Evolutionary conservation across 768 basidiomycete species (phyloP).

Genomic region (Suillus lakei): DNA sequence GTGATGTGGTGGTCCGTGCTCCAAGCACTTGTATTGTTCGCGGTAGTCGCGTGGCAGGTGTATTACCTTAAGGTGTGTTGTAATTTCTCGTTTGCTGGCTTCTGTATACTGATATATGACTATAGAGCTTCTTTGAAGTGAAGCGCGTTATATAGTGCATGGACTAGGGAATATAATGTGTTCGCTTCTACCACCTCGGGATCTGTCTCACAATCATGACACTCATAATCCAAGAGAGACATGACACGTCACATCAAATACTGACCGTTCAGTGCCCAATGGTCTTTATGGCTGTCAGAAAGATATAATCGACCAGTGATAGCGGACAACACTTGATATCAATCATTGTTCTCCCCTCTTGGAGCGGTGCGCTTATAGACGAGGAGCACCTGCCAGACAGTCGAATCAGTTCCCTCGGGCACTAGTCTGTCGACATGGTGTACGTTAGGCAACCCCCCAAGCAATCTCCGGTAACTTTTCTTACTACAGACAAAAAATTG

Average conservation of each 20-base stretch:
- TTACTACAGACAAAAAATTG: neutral
- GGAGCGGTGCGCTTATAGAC: neutral
- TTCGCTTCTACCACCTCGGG: neutral
- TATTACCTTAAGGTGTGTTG: conserved; percentile 86
- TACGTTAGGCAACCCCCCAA: too few relatives aligned
- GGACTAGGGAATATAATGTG: neutral
- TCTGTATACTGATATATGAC: conserved; percentile 46
- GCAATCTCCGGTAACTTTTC: too few relatives aligned
- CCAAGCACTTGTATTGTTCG: conserved; percentile 85
- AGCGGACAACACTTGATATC: neutral
- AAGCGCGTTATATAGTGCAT: conserved; percentile 73
- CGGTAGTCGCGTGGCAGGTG: conserved; percentile 95
- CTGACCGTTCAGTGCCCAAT: neutral
- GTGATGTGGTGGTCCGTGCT: conserved; percentile 99
- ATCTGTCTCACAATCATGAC: neutral
- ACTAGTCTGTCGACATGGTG: neutral
- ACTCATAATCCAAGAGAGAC: neutral
- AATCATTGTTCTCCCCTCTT: neutral
- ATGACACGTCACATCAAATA: neutral
- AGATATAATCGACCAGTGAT: too few relatives aligned
- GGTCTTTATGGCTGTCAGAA: neutral
- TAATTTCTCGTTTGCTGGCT: neutral
- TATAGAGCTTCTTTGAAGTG: conserved; percentile 75
- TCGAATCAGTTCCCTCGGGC: neutral
- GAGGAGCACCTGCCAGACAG: neutral